These are phyloP conservation scores for Zygoascus biomembranicola DNA, from an alignment of 805 yeast species.

Conservation along the genomic window DNA sequence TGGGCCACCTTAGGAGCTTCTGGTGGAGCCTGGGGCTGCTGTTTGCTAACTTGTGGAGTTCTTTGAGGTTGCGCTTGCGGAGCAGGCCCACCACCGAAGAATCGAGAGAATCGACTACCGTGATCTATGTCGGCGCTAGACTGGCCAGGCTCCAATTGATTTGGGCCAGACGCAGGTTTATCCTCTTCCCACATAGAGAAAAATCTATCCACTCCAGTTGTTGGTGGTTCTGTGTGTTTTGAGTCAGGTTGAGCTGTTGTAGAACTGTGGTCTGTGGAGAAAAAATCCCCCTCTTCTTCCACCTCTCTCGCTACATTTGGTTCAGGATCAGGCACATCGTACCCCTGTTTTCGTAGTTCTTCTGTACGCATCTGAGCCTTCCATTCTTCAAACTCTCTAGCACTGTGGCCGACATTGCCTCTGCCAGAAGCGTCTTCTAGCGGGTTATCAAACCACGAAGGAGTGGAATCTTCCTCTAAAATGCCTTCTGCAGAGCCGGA, in stretches of 20 bases:
- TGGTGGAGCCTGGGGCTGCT: slow-evolving; percentile 2
- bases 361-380: slow-evolving; percentile 23
- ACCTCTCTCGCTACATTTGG: neutral
- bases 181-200: slow-evolving; percentile 13
- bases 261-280: neutral
- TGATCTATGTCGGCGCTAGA: neutral
- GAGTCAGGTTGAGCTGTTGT: neutral
- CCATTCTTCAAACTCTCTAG: slow-evolving; percentile 27
- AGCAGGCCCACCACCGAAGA: neutral
- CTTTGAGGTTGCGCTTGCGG: neutral
- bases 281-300: slow-evolving; percentile 3
- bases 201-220: slow-evolving; percentile 15
- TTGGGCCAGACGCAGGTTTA: neutral
- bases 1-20: neutral
- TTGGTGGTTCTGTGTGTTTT: neutral
- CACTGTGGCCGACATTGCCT: neutral
- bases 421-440: neutral
- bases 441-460: neutral
- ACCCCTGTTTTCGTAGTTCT: slow-evolving; percentile 16
- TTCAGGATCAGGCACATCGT: slow-evolving; percentile 12
- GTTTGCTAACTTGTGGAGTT: too few species aligned
- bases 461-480: neutral
- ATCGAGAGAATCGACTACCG: slow-evolving; percentile 3
- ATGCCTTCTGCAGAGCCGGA: neutral
- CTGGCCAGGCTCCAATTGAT: neutral